Conservation (phyloP, 768 basidiomycete genomes). For the Lactarius sp. region DNA sequence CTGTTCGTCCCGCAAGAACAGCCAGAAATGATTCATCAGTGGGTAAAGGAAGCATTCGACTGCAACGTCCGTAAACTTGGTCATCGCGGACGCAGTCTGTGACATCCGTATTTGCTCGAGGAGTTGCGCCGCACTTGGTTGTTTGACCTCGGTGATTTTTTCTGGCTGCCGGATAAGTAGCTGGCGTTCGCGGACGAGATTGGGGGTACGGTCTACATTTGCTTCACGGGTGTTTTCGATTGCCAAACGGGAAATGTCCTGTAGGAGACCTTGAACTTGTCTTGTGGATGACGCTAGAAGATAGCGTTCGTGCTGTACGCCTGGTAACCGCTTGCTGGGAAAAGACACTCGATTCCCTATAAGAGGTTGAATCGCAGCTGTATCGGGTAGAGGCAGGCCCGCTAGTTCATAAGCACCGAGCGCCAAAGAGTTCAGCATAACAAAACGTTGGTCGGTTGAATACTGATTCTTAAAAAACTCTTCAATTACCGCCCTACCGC, state of each 20-base stretch:
- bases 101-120: slow-evolving; percentile 16
- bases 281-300: slow-evolving; percentile 30
- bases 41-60: slow-evolving; percentile 88
- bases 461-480: slow-evolving; percentile 95
- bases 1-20: slow-evolving; percentile 83
- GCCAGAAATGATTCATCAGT: slow-evolving; percentile 90
- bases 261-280: slow-evolving; percentile 54
- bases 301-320: slow-evolving; percentile 54
- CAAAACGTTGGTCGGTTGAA: slow-evolving; percentile 78
- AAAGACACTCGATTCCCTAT: slow-evolving; percentile 45
- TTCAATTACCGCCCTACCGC: slow-evolving; percentile 68
- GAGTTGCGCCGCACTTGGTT: slow-evolving; percentile 17
- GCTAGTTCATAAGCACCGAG: slow-evolving; percentile 83
- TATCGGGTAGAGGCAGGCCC: slow-evolving; percentile 35
- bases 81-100: slow-evolving; percentile 17
- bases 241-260: slow-evolving; percentile 56
- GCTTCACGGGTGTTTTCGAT: slow-evolving; percentile 56
- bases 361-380: slow-evolving; percentile 33
- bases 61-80: slow-evolving; percentile 64
- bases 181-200: slow-evolving; percentile 66
- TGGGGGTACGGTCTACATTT: slow-evolving; percentile 51
- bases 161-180: slow-evolving; percentile 54
- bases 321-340: slow-evolving; percentile 78
- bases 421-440: slow-evolving; percentile 82
- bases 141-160: slow-evolving; percentile 42